These are phyloP conservation scores for Sextonia rubra DNA, from an alignment of 164 flowering plant genomes.

Conservation along the genomic window DNA sequence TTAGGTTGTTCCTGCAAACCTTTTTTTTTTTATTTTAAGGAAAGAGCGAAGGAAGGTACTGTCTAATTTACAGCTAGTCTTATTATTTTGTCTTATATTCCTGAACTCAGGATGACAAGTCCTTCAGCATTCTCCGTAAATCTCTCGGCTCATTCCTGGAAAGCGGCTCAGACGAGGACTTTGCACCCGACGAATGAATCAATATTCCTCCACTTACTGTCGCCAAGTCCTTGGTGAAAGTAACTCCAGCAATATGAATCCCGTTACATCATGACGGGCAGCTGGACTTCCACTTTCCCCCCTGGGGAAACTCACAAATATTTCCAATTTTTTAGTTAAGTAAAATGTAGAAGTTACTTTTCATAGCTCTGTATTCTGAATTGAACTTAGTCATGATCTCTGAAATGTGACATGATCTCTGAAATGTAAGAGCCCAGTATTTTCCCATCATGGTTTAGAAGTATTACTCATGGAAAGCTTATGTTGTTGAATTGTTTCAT, in stretches of 20 bases:
- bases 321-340: neutral
- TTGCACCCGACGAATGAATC: conserved; percentile 55
- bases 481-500: too few species aligned
- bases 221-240: neutral
- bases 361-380: neutral
- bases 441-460: too few species aligned
- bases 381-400: conserved; percentile 1
- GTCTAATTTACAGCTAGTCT: neutral
- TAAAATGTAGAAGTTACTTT: neutral
- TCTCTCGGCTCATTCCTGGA: conserved; percentile 78
- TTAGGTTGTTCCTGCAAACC: too few species aligned
- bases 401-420: neutral
- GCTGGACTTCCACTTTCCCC: conserved; percentile 1
- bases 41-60: too few species aligned
- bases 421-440: neutral
- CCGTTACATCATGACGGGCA: neutral
- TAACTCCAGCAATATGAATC: neutral
- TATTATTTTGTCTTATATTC: conserved; percentile 5
- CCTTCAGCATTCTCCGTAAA: conserved; percentile 84
- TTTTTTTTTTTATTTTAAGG: too few species aligned
- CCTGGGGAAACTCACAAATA: neutral
- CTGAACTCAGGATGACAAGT: conserved; percentile 65
- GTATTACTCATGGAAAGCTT: too few species aligned
- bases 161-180: conserved; percentile 75
- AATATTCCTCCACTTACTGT: neutral